These are phyloP conservation scores for Puya raimondii DNA, from an alignment of 176 grass and related monocot genomes.

Conservation along the genomic window DNA sequence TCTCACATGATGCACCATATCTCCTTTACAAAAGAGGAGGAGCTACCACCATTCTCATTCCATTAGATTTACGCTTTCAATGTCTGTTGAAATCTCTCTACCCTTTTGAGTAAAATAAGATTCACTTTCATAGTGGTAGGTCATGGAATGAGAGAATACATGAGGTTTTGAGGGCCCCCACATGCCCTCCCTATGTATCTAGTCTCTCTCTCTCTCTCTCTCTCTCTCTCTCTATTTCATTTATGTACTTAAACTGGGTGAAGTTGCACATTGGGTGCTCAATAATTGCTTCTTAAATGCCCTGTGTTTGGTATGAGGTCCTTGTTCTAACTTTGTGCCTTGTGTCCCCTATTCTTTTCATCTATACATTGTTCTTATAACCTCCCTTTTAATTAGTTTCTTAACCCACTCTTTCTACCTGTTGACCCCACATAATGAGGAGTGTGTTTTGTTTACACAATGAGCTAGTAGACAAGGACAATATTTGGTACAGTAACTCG, in stretches of 20 bases:
- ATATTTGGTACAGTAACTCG: too few relatives aligned
- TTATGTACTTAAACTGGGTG: not conserved
- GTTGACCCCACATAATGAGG: too few relatives aligned
- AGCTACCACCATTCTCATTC: not conserved
- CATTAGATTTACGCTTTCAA: not conserved
- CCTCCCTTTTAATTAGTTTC: not conserved
- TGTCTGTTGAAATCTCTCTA: not conserved
- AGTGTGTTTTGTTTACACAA: too few relatives aligned
- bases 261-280: not conserved
- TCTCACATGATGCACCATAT: not conserved
- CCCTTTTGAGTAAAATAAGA: not conserved
- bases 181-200: not conserved
- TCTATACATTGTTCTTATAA: not conserved
- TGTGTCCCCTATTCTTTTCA: not conserved
- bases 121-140: not conserved
- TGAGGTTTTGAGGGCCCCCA: not conserved
- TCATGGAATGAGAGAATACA: not conserved
- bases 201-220: not conserved
- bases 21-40: not conserved
- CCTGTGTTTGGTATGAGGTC: not conserved
- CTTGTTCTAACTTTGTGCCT: constrained; percentile 1
- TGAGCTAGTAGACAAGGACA: too few relatives aligned
- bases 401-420: too few relatives aligned
- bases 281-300: not conserved
- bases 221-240: not conserved